Evolutionary conservation across 2,329 filamentous ascomycete species (phyloP).

Genomic region (Alternaria dauci): DNA sequence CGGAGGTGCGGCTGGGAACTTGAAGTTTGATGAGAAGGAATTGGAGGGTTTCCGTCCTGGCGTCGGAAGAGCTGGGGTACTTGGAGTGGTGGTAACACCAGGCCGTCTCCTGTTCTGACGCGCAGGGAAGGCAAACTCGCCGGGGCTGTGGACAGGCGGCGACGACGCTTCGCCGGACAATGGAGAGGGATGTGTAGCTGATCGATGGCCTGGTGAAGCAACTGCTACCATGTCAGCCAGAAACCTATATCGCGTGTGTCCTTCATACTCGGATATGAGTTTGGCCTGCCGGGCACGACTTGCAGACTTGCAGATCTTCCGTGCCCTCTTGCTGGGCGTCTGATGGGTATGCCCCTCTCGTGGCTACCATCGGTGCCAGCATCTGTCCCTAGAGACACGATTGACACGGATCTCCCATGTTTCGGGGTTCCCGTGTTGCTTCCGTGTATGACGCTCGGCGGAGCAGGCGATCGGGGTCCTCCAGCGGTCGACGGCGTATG

Average conservation of each 20-base stretch:
- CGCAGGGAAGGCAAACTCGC: conserved; percentile 42
- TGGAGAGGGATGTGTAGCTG: conserved; percentile 53
- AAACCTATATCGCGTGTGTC: background rate
- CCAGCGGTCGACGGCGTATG: conserved; percentile 50
- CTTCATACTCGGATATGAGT: conserved; percentile 43
- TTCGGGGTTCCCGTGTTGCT: conserved; percentile 40
- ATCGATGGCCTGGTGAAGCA: conserved; percentile 42
- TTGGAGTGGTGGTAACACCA: conserved; percentile 49
- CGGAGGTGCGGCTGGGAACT: conserved; percentile 61
- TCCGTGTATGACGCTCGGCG: conserved; percentile 29
- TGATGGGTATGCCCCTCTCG: conserved; percentile 35
- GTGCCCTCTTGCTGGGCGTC: conserved; percentile 70
- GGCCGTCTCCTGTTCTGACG: conserved; percentile 40
- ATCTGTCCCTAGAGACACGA: conserved; percentile 59
- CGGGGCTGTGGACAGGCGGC: conserved; percentile 35
- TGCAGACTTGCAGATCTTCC: conserved; percentile 83
- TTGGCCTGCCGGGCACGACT: conserved; percentile 63
- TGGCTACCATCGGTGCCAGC: conserved; percentile 42
- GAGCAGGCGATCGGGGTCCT: conserved; percentile 37
- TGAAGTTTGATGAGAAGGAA: conserved; percentile 61
- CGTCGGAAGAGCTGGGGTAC: conserved; percentile 52
- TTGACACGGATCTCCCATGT: conserved; percentile 59
- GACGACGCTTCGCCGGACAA: conserved; percentile 52
- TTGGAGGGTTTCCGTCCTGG: conserved; percentile 52
- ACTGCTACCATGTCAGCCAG: conserved; percentile 36